Evolutionary conservation across 768 basidiomycete genomes (phyloP), one percentile per base, ranked within the genome.

Genomic region (Termitomyces sp.): DNA sequence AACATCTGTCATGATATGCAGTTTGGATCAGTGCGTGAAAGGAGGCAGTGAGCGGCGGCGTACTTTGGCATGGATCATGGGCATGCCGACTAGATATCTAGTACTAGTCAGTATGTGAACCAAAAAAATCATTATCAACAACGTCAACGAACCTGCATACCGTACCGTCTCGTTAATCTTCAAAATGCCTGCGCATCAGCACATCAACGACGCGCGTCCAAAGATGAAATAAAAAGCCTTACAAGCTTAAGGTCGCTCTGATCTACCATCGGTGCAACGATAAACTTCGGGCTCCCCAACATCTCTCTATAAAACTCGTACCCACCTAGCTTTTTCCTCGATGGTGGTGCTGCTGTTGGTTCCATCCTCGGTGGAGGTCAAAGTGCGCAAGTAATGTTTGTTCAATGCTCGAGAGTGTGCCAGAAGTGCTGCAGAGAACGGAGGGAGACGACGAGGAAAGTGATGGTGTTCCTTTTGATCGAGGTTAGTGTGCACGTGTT

Each of bases 191-290:
- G 66, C 9, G 40, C 18, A 33, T n/a, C 30, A 33, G 16, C 13
- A 16, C n/a, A 2, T 54, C 30, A 26, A 14, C 18, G 26, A 30
- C 12, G 22, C 14, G n/a, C n/a, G n/a, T 4, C 10, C 52, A 24
- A 62, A 49, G 22, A 42, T 22, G 16, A 37, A 36, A 24, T 16
- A 1, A 24, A 26, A 4, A 14, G 3, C 81, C 89, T 65, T 65
- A 97, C 95, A 71, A 98, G 80, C 72, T n/a, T n/a, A n/a, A n/a
- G n/a, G n/a, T 98, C 96, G 67, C 90, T 93, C 76, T 97, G 94
- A 71, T 98, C 97, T 0, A 98, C 97, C 97, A 99, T 99, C 18
- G 97, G 97, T 9, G 93, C 96, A 18, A 98, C 93, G 40, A 98
- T 82, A 67, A 84, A 89, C 72, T 90, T 94, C 9, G 96, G 92